Evolutionary conservation across 257 asterid species (phyloP).

Genomic region (Coffea eugenioides): DNA sequence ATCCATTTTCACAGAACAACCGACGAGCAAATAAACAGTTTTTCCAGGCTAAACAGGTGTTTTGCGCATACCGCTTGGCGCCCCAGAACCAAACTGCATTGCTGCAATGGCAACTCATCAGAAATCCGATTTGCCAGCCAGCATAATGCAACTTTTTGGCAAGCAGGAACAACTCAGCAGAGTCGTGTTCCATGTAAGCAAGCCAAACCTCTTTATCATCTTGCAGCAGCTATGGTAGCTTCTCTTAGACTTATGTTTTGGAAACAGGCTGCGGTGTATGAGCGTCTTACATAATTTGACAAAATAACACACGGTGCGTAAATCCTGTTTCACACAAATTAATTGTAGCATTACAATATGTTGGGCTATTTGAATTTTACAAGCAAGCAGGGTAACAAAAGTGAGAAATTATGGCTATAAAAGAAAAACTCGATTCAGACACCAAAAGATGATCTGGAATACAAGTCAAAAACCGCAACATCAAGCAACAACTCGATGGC

Average conservation of each 20-base stretch:
- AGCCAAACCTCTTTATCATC: neutral
- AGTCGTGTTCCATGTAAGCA: neutral
- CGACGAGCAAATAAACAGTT: neutral
- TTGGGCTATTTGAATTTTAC: neutral
- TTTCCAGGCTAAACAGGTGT: neutral
- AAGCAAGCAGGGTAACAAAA: neutral
- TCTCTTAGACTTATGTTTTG: neutral
- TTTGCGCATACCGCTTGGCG: neutral
- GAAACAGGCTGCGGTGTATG: neutral
- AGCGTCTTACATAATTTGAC: neutral
- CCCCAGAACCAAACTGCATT: neutral
- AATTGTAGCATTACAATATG: neutral
- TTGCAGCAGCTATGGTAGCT: neutral
- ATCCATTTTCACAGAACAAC: neutral
- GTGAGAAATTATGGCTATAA: neutral
- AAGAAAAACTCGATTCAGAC: neutral
- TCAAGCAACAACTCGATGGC: neutral
- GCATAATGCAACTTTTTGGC: neutral
- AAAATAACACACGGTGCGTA: neutral
- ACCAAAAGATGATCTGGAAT: neutral
- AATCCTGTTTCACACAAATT: neutral
- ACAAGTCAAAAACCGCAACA: neutral
- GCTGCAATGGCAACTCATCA: neutral
- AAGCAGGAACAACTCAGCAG: neutral
- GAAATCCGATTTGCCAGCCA: neutral